Conservation (phyloP, 306 rosid genomes). For the Macrotyloma uniflorum region DNA sequence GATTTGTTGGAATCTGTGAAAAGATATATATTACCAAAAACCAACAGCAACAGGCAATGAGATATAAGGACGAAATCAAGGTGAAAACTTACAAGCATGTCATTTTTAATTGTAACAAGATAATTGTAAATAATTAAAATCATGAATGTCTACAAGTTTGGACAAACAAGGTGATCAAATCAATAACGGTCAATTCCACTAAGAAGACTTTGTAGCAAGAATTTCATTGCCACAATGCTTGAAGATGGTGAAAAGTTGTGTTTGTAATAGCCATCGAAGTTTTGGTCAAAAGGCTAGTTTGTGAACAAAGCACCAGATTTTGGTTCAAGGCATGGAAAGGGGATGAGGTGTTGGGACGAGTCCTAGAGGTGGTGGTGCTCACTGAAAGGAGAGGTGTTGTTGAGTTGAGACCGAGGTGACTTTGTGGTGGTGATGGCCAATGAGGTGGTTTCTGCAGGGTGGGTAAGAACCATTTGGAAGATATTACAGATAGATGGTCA, state of each 20-base stretch:
- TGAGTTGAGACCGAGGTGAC: background rate
- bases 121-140: conserved; percentile 30
- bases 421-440: background rate
- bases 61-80: conserved; percentile 34
- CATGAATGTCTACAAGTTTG: conserved; percentile 6
- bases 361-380: background rate
- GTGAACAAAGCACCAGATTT: background rate
- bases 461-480: background rate
- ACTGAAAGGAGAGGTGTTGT: background rate
- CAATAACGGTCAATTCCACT: background rate
- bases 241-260: background rate
- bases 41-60: conserved; percentile 57
- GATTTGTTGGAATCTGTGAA: conserved; percentile 99
- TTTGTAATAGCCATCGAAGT: background rate
- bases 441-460: background rate
- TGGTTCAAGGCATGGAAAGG: background rate
- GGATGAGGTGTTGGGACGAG: background rate
- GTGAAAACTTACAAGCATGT: conserved; percentile 21
- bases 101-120: conserved; percentile 23
- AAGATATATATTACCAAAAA: conserved; percentile 61
- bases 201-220: background rate
- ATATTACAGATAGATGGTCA: background rate
- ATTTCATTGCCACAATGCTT: background rate
- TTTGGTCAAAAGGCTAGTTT: background rate
- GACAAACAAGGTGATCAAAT: background rate